A percentile compares a stretch with the other conserved stretches of the same genome.
phyloP scores from a whole-genome alignment of 2,329 filamentous ascomycete genomes.

The Epichloe baconii region DNA sequence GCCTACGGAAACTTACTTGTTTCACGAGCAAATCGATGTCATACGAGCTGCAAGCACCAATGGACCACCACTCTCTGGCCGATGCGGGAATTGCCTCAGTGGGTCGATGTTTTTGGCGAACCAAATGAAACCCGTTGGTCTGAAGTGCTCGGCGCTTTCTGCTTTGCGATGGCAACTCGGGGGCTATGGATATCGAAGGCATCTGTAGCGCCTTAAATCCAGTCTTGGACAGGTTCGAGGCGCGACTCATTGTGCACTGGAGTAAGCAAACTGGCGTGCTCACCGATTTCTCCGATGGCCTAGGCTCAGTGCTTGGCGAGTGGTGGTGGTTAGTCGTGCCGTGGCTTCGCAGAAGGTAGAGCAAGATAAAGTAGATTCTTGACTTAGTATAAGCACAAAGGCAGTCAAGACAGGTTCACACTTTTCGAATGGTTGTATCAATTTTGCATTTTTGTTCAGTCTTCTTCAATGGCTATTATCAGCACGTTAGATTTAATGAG shows the following conservation, averaged over 20 bases:
- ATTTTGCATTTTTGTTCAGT: too few species aligned
- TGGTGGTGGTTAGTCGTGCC: constrained; percentile 55
- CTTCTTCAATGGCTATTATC: too few species aligned
- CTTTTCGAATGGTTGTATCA: too few species aligned
- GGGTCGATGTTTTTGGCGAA: constrained; percentile 56
- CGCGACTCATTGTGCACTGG: constrained; percentile 46
- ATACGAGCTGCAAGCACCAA: constrained; percentile 21
- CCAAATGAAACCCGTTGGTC: constrained; percentile 49
- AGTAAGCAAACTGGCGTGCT: constrained; percentile 39
- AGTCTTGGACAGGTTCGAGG: constrained; percentile 50
- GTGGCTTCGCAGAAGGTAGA: constrained; percentile 10
- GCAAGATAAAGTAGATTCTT: background rate
- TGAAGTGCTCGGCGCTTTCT: constrained; percentile 46
- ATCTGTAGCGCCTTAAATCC: constrained; percentile 44
- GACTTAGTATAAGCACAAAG: too few species aligned
- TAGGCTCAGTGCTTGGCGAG: constrained; percentile 37
- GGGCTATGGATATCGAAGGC: constrained; percentile 38
- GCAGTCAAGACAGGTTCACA: too few species aligned
- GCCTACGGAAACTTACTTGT: constrained; percentile 51
- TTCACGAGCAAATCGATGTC: constrained; percentile 35
- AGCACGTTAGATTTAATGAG: too few species aligned
- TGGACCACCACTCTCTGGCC: constrained; percentile 29
- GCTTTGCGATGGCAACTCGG: constrained; percentile 49
- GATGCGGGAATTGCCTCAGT: constrained; percentile 49
- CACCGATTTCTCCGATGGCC: constrained; percentile 23